A percentile compares a stretch with the other conserved stretches of the same genome.
These are phyloP conservation scores for Chytriomyces sp. DNA, from an alignment of 192 early-diverging fungal genomes.

Conservation along the genomic window DNA sequence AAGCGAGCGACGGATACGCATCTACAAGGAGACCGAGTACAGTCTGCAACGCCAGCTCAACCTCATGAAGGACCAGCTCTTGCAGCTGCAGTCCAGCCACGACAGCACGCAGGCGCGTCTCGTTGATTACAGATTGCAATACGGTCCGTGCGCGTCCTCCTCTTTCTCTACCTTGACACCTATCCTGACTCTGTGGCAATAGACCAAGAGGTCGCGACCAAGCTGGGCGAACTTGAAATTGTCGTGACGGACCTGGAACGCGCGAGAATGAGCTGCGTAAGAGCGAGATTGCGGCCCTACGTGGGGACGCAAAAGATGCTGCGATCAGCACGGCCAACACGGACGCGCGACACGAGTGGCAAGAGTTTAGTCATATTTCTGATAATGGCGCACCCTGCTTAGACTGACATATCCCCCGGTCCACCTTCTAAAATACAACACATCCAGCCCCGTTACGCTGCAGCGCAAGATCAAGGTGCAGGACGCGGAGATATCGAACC, in stretches of 20 bases:
- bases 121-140: conserved; percentile 63
- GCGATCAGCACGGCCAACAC: neutral
- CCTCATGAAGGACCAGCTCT: conserved; percentile 75
- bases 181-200: too few species aligned
- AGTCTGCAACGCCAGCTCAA: conserved; percentile 81
- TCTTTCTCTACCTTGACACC: too few species aligned
- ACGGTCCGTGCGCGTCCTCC: conserved; percentile 48
- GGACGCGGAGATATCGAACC: conserved; percentile 44
- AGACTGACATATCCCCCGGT: too few species aligned
- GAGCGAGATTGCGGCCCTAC: conserved; percentile 19
- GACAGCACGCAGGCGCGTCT: conserved; percentile 74
- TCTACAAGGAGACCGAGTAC: conserved; percentile 83
- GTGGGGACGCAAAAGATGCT: conserved; percentile 16
- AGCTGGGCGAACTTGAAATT: conserved; percentile 87
- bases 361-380: conserved; percentile 24
- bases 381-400: neutral
- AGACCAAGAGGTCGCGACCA: conserved; percentile 76
- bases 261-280: conserved; percentile 61
- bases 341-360: neutral
- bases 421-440: too few species aligned
- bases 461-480: conserved; percentile 30
- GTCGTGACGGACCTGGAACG: conserved; percentile 82
- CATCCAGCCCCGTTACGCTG: conserved; percentile 12
- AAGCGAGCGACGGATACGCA: conserved; percentile 74
- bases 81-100: conserved; percentile 64